Evolutionary conservation across 140 eudicot genomes (phyloP).

Genomic region (Bidens hawaiensis): DNA sequence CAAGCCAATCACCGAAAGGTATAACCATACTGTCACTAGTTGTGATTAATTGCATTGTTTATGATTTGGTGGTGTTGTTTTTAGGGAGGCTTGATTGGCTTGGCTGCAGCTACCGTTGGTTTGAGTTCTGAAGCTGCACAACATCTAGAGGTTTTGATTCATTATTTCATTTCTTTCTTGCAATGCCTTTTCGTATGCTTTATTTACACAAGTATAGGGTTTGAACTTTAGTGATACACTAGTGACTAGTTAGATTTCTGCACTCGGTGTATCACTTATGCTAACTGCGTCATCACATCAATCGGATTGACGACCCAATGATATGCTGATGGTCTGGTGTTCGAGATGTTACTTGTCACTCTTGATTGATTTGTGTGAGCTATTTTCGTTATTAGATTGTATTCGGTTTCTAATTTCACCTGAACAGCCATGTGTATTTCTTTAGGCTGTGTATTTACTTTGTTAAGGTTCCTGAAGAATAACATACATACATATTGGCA

Average conservation of each 20-base stretch:
- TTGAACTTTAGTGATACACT: neutral
- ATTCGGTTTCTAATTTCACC: slow-evolving; percentile 5
- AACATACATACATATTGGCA: slow-evolving; percentile 2
- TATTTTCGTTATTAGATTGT: neutral
- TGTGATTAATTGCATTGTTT: neutral
- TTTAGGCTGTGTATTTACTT: slow-evolving; percentile 4
- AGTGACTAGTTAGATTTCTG: slow-evolving; percentile 20
- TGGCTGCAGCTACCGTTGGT: slow-evolving; percentile 77
- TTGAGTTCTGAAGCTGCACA: slow-evolving; percentile 60
- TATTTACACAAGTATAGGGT: too few relatives aligned
- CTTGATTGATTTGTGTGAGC: slow-evolving; percentile 3
- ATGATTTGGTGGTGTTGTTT: neutral
- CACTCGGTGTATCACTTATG: slow-evolving; percentile 3
- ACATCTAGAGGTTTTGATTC: slow-evolving; percentile 55
- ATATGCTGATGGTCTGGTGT: slow-evolving; percentile 7
- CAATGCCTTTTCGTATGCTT: slow-evolving; percentile 2
- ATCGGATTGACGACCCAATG: slow-evolving; percentile 1
- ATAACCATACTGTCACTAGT: neutral
- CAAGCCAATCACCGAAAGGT: slow-evolving; percentile 87
- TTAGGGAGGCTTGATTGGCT: slow-evolving; percentile 77
- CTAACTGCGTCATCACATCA: neutral
- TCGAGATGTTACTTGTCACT: slow-evolving; percentile 15
- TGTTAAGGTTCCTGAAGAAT: neutral
- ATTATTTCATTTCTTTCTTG: too few relatives aligned
- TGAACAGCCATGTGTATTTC: neutral